Base-by-base conservation (phyloP, 2,329 filamentous ascomycete genomes). In the Cladophialophora bantiana region DNA sequence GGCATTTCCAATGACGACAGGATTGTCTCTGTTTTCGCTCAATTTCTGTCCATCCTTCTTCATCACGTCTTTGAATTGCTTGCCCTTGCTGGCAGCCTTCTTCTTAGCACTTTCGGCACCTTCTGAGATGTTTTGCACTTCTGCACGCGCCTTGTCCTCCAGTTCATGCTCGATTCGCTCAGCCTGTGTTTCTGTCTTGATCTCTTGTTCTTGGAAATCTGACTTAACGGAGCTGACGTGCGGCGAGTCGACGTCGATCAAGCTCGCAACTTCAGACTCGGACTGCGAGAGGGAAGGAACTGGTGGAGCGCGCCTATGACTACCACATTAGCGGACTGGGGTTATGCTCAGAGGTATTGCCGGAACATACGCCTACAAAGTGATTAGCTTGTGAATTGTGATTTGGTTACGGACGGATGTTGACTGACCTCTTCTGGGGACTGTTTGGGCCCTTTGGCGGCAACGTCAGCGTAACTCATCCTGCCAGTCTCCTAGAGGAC, bases 391-490 rank as follows among this genome's bases (percentile, higher is more conserved):
- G 6, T 20, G 26, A 40, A 38, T 12, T 12, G 7, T 31, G 18
- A 31, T 59, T 67, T 40, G 71, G 70, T 70, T 67, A 69, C 59
- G 64, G 57, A 36, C n/a, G 54, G 34, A 32, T 42, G 31, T 36
- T 35, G 36, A 75, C 78, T 75, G 75, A 83, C 82, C 67, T 83
- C 81, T 76, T 82, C 77, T 7, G 81, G 77, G 56, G 78, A 75
- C 73, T 84, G 82, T 72, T 81, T 80, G 7, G 81, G 76, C 52
- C 81, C 81, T 70, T 78, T 80, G 54, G 81, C 79, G 62, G 81
- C 81, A 73, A 79, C 80, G 72, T 81, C 77, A 70, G 82, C 82
- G 75, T 83, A 83, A 68, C 80, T 83, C 82, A 83, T 83, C 62
- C 58, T 76, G 67, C 54, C 60, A 34, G n/a, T 36, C 26, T 36